Evolutionary conservation across 192 early-diverging fungal species (phyloP), one percentile per base, ranked within the genome.

Genomic region (Podila horticola): DNA sequence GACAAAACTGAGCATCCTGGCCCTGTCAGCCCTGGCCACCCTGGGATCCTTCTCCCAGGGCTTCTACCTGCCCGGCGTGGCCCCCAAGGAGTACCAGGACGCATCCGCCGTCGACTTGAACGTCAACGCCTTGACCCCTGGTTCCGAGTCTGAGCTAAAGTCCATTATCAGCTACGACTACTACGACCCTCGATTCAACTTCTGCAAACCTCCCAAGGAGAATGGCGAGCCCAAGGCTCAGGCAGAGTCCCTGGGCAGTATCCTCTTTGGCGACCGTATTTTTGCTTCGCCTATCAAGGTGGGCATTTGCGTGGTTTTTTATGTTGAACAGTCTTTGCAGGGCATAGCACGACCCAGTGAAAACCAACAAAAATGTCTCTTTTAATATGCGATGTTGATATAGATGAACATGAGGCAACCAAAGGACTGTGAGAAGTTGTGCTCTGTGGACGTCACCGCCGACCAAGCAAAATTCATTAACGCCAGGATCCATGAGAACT

Each of bases 221-320:
- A 33, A 68, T 31, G 88, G 85, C 50, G 91, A 88, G 1, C 88
- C 89, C 9, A 77, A 88, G 66, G 84, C 88, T 1, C 87, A 91
- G 66, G 75, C 92, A 28, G 97, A 98, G 84, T 93, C 90, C 3
- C 87, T 99, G 62, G 97, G 97, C 38, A 92, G 90, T 70, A 97
- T 99, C 51, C 83, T 99, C 34, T 99, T 99, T 93, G 97, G 97
- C 9, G 97, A 99, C 70, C 90, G 97, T 36, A 93, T 99, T 72
- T 96, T 91, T 66, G 90, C 85, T 61, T 97, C 96, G 4, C 88
- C 86, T 4, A 95, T 95, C 71, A 76, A 95, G 85, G 89, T 97
- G 83, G 68, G 67, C 19, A 7, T 24, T 51, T n/a, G 58, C 45
- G 9, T 29, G 12, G n/a, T 62, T 8, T 15, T 29, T 0, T 45